Base-by-base conservation (phyloP, 2,329 filamentous ascomycete species). In the Diaporthe sp. region DNA sequence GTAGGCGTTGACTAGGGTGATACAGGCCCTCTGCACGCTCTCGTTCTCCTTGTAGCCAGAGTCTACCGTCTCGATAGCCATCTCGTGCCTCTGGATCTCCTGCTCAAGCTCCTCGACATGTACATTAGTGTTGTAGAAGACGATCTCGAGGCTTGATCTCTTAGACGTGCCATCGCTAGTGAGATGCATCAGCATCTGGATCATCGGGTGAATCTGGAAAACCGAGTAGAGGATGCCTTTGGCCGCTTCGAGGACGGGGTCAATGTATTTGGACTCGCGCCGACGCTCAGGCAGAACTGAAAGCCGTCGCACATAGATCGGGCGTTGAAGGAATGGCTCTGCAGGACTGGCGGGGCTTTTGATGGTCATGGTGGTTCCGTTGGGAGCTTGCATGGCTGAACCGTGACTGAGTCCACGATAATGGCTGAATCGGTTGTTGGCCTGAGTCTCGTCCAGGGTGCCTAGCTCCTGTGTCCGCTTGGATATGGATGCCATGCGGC, bases 221-320 rank as follows among this genome's bases (percentile, higher is more conserved):
- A 93, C 87, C 4, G 91, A 90, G 80, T 92, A 93, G 3, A 93
- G 85, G 32, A 93, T 90, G 37, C 91, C 91, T 79, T 92, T 92
- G 39, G 91, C 91, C 19, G 89, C 88, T 79, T 93, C 91, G 39
- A 92, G 83, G 4, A 92, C 86, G 1, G 91, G 90, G 77, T 93
- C 90, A 75, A 87, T 88, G 7, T 89, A 82, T 78, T 87, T 90
- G 9, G 91, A 92, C 79, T 92, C 90, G 66, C 91, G 88, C 71
- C 90, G 87, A 51, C 91, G 86, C 80, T 93, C 90, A 1, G 91
- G 91, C 35, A 93, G 83, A 30, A 92, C 87, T 1, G 91, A 92
- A 17, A 93, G 85, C 42, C 91, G 87, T 37, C 91, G 87, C 32
- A 93, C 90, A 77, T 92, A 92, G 71, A 91, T 88, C 4, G 91